phyloP scores from a whole-genome alignment of 163 green algal genomes.

The Botryococcus braunii region DNA sequence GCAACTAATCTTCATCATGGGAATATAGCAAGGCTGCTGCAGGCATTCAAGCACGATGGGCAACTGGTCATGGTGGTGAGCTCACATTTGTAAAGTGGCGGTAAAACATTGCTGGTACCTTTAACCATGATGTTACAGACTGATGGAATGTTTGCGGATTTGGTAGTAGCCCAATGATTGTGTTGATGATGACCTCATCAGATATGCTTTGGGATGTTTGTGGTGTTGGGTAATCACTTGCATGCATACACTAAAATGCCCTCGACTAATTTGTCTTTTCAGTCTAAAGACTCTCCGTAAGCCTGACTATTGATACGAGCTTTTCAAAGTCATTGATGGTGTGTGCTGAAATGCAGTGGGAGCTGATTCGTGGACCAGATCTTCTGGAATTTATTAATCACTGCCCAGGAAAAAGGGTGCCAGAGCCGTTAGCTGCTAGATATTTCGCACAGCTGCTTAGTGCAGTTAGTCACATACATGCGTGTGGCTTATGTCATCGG shows the following conservation, averaged over 20 bases:
- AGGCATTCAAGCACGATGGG: neutral
- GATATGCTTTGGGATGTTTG: neutral
- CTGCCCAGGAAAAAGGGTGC: slow-evolving; percentile 25
- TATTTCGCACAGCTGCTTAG: slow-evolving; percentile 50
- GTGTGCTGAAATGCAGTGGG: too few species aligned
- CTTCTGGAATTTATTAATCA: neutral
- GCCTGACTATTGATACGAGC: too few species aligned
- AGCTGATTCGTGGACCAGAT: slow-evolving; percentile 1
- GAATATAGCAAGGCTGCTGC: neutral
- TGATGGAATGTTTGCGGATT: neutral
- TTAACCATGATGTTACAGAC: neutral
- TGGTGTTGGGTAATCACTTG: neutral
- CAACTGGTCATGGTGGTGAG: neutral
- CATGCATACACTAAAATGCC: neutral
- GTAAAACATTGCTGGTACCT: neutral
- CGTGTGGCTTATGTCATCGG: slow-evolving; percentile 52
- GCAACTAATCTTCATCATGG: neutral
- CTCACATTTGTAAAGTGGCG: neutral
- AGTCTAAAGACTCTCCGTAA: too few species aligned
- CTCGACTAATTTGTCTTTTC: neutral
- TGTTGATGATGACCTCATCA: neutral
- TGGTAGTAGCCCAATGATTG: neutral
- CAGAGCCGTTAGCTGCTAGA: slow-evolving; percentile 43
- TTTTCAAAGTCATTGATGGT: too few species aligned
- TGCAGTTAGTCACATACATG: slow-evolving; percentile 55